Conservation (phyloP, 2,329 filamentous ascomycete species). For the Fusarium gaditjirri region DNA sequence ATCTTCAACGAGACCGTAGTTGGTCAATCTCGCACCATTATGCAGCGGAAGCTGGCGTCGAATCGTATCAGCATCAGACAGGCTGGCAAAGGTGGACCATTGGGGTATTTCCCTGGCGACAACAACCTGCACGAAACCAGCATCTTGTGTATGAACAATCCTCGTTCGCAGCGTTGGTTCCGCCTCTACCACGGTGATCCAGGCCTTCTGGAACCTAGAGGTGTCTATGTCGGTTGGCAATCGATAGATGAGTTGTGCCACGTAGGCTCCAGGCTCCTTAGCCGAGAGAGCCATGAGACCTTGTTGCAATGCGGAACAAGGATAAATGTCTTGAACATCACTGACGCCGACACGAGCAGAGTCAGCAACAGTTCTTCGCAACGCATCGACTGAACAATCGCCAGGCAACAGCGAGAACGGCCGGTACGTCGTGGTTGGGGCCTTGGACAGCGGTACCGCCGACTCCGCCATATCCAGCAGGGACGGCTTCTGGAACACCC, state of each 20-base stretch:
- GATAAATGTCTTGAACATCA: conserved; percentile 26
- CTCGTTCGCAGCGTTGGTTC: conserved; percentile 32
- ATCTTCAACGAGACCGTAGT: conserved; percentile 9
- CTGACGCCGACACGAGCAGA: neutral
- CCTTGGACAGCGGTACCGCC: conserved; percentile 21
- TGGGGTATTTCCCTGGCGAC: conserved; percentile 10
- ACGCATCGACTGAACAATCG: neutral
- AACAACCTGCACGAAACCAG: conserved; percentile 34
- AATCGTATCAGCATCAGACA: neutral
- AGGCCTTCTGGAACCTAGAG: conserved; percentile 28
- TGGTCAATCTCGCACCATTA: conserved; percentile 23
- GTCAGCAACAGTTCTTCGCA: neutral
- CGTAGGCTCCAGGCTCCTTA: conserved; percentile 31
- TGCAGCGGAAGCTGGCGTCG: conserved; percentile 11
- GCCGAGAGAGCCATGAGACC: conserved; percentile 38
- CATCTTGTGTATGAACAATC: conserved; percentile 31
- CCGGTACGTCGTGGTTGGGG: neutral
- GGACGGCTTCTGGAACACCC: conserved; percentile 52
- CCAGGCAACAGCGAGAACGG: conserved; percentile 28
- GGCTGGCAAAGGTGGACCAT: conserved; percentile 13
- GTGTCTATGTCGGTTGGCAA: conserved; percentile 13
- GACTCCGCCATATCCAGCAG: conserved; percentile 37
- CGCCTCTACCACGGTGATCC: conserved; percentile 7
- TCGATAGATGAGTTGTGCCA: conserved; percentile 36
- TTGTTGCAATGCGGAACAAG: conserved; percentile 37